Percentiles rank a stretch among this genome's conserved stretches.
Evolutionary conservation across 1,139 yeast genomes (phyloP).

Genomic region (Sugiyamaella sp.): DNA sequence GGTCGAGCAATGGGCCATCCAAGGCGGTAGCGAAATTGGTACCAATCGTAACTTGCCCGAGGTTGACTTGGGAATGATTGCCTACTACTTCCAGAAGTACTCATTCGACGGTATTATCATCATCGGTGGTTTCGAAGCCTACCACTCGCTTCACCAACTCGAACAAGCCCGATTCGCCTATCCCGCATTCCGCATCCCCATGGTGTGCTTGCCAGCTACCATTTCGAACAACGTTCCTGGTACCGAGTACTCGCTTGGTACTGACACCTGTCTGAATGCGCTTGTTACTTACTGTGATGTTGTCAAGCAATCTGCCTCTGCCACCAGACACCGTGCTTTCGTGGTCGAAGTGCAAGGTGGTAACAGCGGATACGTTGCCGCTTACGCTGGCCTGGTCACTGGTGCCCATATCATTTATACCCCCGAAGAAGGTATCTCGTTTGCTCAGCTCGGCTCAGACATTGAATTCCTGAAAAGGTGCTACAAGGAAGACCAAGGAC

Average conservation of each 20-base stretch:
- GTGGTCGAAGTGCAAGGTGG: conserved; percentile 99
- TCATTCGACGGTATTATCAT: conserved; percentile 82
- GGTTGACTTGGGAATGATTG: conserved; percentile 81
- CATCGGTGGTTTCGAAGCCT: conserved; percentile 96
- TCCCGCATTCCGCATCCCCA: conserved; percentile 92
- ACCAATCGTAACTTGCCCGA: conserved; percentile 88
- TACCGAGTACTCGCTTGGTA: conserved; percentile 89
- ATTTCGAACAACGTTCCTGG: conserved; percentile 98
- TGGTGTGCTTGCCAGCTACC: conserved; percentile 92
- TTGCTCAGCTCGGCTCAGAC: conserved; percentile 75
- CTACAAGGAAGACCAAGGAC: conserved; percentile 76
- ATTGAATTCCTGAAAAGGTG: conserved; percentile 68
- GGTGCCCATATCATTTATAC: conserved; percentile 94
- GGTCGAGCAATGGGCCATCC: conserved; percentile 85
- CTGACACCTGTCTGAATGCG: conserved; percentile 92
- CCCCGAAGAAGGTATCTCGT: conserved; percentile 82
- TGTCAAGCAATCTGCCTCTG: conserved; percentile 91
- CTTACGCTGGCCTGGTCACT: conserved; percentile 82
- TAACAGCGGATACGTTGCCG: conserved; percentile 89
- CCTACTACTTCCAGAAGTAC: conserved; percentile 86
- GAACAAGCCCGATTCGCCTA: conserved; percentile 70
- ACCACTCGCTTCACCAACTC: conserved; percentile 77
- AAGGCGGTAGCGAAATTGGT: conserved; percentile 95
- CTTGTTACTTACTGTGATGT: conserved; percentile 92
- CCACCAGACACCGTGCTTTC: conserved; percentile 91